These are phyloP conservation scores for Berkeleyomyces basicola DNA, from an alignment of 2,329 filamentous ascomycete species.

Conservation along the genomic window DNA sequence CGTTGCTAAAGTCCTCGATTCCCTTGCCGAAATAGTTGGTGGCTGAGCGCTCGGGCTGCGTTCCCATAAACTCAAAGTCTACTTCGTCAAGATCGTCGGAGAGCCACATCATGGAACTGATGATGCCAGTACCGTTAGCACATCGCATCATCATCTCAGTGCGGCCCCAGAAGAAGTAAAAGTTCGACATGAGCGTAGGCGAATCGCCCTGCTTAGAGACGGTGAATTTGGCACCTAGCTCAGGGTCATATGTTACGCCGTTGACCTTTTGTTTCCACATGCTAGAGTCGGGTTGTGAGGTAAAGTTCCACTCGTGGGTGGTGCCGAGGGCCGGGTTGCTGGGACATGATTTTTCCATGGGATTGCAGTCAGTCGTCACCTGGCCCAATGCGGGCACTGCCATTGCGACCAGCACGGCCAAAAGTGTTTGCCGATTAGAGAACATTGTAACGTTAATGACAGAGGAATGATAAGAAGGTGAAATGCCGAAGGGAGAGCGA, in stretches of 20 bases:
- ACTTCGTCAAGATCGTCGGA: slow-evolving; percentile 77
- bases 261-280: slow-evolving; percentile 51
- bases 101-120: slow-evolving; percentile 69
- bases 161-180: slow-evolving; percentile 75
- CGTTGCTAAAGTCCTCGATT: slow-evolving; percentile 44
- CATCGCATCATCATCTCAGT: slow-evolving; percentile 67
- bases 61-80: slow-evolving; percentile 70
- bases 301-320: slow-evolving; percentile 46
- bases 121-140: slow-evolving; percentile 55
- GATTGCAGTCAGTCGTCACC: slow-evolving; percentile 63
- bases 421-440: neutral
- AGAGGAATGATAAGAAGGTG: neutral
- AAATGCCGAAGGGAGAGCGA: neutral
- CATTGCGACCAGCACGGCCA: slow-evolving; percentile 20
- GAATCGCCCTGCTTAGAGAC: slow-evolving; percentile 56
- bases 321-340: slow-evolving; percentile 54
- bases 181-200: slow-evolving; percentile 61
- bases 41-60: slow-evolving; percentile 43
- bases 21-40: slow-evolving; percentile 74
- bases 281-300: slow-evolving; percentile 37
- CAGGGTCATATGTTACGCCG: slow-evolving; percentile 45
- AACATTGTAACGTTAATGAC: neutral
- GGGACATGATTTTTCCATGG: slow-evolving; percentile 53
- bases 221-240: slow-evolving; percentile 53
- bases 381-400: slow-evolving; percentile 44